Base-by-base conservation (phyloP, 2,329 filamentous ascomycete genomes). In the Alternaria sp. region DNA sequence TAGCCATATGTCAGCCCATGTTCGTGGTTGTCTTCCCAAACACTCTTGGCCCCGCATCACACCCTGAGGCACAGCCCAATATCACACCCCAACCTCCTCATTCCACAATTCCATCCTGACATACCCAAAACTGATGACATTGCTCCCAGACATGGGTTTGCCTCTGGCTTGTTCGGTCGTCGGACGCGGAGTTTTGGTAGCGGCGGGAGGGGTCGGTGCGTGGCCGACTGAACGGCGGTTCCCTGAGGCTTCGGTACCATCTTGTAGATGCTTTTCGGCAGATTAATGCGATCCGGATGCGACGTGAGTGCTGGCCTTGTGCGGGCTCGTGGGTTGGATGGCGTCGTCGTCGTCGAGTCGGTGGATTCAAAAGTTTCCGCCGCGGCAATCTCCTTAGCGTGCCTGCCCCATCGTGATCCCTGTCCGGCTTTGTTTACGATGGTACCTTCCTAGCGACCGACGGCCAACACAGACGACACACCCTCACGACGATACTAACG, bases 51-150 rank as follows among this genome's bases (percentile, higher is more conserved):
- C 20, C 16, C 38, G 38, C 25, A 10, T 8, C 28, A 16, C 36
- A 10, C 18, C 12, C 12, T 40, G 12, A 28, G 12, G 43, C 25
- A 40, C 36, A 51, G 16, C 36, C 34, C 27, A 5, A 16, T 10
- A 25, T 25, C 40, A 43, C 20, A 25, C 14, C 45, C n/a, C 30
- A n/a, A 7, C 14, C 12, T 48, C 43, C 14, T 27, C 20, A 25
- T n/a, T 12, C 12, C 20, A 16, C 11, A 9, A 1, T 11, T 16
- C 25, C 10, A 20, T 38, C 16, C 6, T 36, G 7, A 73, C 67
- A 53, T 85, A 91, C 89, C 88, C 71, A 91, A 78, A 70, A 91
- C 86, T 54, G 87, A 85, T 52, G 84, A 85, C 90, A 92, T 91
- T 45, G 89, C 81, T 16, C 85, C 84, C 51, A 90, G 76, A 73